Evolutionary conservation across 2,329 filamentous ascomycete species (phyloP).

Genomic region (Myriangium duriaei): DNA sequence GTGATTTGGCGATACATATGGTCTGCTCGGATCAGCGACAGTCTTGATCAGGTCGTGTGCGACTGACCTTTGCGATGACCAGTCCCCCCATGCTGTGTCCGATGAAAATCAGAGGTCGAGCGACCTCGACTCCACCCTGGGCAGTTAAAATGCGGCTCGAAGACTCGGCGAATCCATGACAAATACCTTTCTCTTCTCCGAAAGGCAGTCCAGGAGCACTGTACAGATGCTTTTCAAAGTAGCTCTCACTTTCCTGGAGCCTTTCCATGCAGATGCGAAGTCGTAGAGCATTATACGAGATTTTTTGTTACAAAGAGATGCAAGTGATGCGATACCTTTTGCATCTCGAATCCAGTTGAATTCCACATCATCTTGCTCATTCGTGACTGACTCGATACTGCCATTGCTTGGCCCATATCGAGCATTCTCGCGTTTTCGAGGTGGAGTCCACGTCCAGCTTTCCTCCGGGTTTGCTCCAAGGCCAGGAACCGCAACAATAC

Average conservation of each 20-base stretch:
- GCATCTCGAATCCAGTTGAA: conserved; percentile 2
- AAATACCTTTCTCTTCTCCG: background rate
- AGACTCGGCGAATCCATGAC: background rate
- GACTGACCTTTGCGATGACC: background rate
- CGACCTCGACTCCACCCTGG: background rate
- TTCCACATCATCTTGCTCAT: background rate
- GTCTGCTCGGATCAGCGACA: background rate
- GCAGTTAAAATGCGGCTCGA: too few relatives aligned
- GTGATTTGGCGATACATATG: conserved; percentile 4
- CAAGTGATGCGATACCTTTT: conserved; percentile 2
- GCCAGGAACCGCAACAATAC: conserved; percentile 1
- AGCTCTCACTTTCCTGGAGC: background rate
- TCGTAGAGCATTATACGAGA: conserved; percentile 9
- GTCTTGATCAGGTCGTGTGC: background rate
- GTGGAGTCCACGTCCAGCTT: background rate
- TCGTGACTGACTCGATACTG: background rate
- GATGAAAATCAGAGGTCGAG: conserved; percentile 1
- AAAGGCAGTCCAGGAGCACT: background rate
- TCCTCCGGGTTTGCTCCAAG: conserved; percentile 1
- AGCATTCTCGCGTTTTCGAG: too few relatives aligned
- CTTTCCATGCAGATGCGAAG: conserved; percentile 8
- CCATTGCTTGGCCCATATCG: too few relatives aligned
- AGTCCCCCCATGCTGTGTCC: conserved; percentile 1
- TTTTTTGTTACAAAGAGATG: too few relatives aligned
- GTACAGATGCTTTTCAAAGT: background rate